A percentile compares a stretch with the other conserved stretches of the same genome.
phyloP scores from a whole-genome alignment of 768 basidiomycete genomes.

The Pholiota conissans region DNA sequence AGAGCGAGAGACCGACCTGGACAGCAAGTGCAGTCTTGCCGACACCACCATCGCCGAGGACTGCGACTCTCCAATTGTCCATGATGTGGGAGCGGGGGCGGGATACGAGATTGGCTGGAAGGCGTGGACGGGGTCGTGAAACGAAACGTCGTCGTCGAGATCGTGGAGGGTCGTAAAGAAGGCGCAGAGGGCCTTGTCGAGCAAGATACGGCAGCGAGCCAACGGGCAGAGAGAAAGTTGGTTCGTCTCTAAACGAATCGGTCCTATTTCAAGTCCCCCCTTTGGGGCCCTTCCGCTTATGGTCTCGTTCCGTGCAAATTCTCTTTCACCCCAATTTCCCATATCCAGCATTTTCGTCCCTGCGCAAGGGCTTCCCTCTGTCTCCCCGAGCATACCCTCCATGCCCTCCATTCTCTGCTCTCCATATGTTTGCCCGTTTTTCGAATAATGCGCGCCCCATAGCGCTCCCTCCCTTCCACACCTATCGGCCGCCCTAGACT shows the following conservation, averaged over 20 bases:
- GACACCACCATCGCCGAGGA: slow-evolving; percentile 95
- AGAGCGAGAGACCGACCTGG: slow-evolving; percentile 58
- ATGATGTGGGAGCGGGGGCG: slow-evolving; percentile 26
- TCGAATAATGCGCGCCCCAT: no score
- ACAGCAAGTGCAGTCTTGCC: slow-evolving; percentile 97
- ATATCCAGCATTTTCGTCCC: slow-evolving; percentile 8
- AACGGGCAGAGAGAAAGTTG: slow-evolving; percentile 29
- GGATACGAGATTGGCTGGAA: background rate
- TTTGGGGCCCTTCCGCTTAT: slow-evolving; percentile 12
- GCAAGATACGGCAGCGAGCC: slow-evolving; percentile 23
- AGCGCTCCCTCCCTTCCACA: no score
- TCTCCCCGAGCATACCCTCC: background rate
- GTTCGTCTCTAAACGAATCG: slow-evolving; percentile 31
- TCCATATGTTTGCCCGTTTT: no score
- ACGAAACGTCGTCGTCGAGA: slow-evolving; percentile 61
- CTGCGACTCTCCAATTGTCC: slow-evolving; percentile 96
- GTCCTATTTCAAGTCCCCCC: slow-evolving; percentile 34
- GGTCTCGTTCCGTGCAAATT: slow-evolving; percentile 9
- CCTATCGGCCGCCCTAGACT: background rate
- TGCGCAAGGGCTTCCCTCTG: background rate
- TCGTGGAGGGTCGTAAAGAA: slow-evolving; percentile 68
- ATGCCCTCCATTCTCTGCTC: no score
- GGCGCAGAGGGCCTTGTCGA: slow-evolving; percentile 32
- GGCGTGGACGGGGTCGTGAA: slow-evolving; percentile 3
- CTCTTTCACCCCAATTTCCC: slow-evolving; percentile 13